These are phyloP conservation scores for Lodderomyces margitis DNA, from an alignment of 1,139 yeast genomes.

Conservation along the genomic window DNA sequence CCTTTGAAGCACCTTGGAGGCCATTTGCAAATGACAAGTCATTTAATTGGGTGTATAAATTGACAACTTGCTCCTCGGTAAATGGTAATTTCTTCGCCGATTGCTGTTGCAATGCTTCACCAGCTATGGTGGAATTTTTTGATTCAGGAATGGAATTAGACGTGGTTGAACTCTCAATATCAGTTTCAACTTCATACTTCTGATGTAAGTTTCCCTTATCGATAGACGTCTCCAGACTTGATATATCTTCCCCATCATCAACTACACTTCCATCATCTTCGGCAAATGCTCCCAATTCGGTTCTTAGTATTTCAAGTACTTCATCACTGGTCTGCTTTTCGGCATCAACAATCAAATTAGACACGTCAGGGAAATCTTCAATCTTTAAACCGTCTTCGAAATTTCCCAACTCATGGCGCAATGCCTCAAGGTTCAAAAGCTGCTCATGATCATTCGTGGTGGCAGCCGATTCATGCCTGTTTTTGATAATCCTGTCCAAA, in stretches of 20 bases:
- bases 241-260: neutral
- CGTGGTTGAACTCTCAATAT: too few species aligned
- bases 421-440: conserved; percentile 3
- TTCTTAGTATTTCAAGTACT: conserved; percentile 9
- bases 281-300: conserved; percentile 6
- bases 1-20: conserved; percentile 15
- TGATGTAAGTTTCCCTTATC: too few species aligned
- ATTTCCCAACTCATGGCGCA: conserved; percentile 20
- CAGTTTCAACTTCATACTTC: too few species aligned
- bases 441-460: conserved; percentile 4
- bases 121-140: neutral
- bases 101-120: neutral
- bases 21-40: conserved; percentile 14
- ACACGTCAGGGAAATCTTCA: conserved; percentile 15
- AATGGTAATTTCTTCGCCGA: neutral
- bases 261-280: neutral
- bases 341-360: conserved; percentile 11
- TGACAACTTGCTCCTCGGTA: conserved; percentile 11
- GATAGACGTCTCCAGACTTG: too few species aligned
- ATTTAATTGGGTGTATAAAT: conserved; percentile 17
- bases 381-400: conserved; percentile 21
- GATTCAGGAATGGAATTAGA: neutral
- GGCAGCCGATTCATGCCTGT: conserved; percentile 8
- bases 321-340: conserved; percentile 8
- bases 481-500: conserved; percentile 7